phyloP scores from a whole-genome alignment of 2,329 filamentous ascomycete species.

The Apiospora arundinis region DNA sequence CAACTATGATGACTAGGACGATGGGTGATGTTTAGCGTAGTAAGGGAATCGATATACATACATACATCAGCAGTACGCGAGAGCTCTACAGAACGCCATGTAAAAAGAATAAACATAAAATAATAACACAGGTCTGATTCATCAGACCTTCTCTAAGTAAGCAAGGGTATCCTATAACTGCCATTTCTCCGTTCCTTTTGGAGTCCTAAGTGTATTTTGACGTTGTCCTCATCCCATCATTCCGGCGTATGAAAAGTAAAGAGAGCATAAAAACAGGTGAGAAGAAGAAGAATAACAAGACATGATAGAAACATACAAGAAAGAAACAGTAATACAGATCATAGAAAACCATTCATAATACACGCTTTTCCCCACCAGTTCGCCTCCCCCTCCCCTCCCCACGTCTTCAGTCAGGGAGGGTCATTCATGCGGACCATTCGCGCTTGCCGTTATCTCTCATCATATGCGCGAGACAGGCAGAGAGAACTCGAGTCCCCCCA shows the following conservation, averaged over 20 bases:
- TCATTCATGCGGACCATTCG: not conserved
- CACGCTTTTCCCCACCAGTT: no score
- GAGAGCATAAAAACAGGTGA: not conserved
- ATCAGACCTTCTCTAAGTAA: not conserved
- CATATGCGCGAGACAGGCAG: no score
- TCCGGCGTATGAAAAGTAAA: not conserved
- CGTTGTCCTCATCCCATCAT: conserved; percentile 1
- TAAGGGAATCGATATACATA: no score
- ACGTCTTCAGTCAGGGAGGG: not conserved
- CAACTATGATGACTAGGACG: no score
- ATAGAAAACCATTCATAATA: not conserved
- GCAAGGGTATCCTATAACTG: not conserved
- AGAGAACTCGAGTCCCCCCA: no score
- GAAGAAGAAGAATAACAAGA: not conserved
- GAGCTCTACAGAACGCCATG: not conserved
- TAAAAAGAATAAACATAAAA: not conserved
- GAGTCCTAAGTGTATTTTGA: no score
- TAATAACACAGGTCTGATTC: not conserved
- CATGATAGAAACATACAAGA: not conserved
- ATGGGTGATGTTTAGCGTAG: no score
- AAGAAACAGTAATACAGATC: not conserved
- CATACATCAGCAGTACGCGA: not conserved
- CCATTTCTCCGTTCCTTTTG: not conserved
- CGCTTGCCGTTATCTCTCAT: no score
- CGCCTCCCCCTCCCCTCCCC: no score